A percentile compares a stretch with the other conserved stretches of the same genome.
These are phyloP conservation scores for Pholiota molesta DNA, from an alignment of 768 basidiomycete genomes.

Conservation along the genomic window DNA sequence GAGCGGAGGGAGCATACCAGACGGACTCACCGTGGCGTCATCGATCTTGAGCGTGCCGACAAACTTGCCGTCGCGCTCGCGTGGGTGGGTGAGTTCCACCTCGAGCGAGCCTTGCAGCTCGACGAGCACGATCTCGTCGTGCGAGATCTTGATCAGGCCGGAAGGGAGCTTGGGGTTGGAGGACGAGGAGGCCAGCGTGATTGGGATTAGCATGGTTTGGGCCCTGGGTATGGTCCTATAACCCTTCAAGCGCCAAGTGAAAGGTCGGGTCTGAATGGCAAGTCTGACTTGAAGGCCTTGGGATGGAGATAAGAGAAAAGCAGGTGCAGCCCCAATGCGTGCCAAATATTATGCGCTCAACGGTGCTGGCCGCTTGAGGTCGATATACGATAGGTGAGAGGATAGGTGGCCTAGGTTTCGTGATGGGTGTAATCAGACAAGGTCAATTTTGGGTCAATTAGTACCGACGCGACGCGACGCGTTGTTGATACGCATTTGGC, in stretches of 20 bases:
- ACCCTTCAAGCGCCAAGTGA: neutral
- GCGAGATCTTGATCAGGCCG: constrained; percentile 69
- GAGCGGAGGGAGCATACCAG: neutral
- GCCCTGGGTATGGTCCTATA: neutral
- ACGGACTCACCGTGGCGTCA: constrained; percentile 50
- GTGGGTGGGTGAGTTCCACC: constrained; percentile 54
- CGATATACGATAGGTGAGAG: neutral
- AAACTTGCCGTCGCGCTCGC: constrained; percentile 66
- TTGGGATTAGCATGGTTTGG: constrained; percentile 65
- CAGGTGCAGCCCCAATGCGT: too few species aligned
- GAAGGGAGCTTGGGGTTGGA: constrained; percentile 57
- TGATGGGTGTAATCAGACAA: neutral
- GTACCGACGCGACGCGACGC: constrained; percentile 24
- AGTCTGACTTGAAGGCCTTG: too few species aligned
- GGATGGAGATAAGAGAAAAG: too few species aligned
- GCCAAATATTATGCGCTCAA: too few species aligned
- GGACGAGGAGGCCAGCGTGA: constrained; percentile 46
- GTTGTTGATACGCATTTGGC: constrained; percentile 16
- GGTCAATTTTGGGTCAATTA: constrained; percentile 9
- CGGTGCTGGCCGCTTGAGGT: neutral
- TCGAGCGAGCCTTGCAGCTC: constrained; percentile 88
- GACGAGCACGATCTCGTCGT: constrained; percentile 80
- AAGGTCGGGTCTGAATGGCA: neutral
- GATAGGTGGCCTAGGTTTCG: neutral
- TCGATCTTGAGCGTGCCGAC: constrained; percentile 79